Evolutionary conservation across 768 basidiomycete genomes (phyloP).

Genomic region (Chiua virens): DNA sequence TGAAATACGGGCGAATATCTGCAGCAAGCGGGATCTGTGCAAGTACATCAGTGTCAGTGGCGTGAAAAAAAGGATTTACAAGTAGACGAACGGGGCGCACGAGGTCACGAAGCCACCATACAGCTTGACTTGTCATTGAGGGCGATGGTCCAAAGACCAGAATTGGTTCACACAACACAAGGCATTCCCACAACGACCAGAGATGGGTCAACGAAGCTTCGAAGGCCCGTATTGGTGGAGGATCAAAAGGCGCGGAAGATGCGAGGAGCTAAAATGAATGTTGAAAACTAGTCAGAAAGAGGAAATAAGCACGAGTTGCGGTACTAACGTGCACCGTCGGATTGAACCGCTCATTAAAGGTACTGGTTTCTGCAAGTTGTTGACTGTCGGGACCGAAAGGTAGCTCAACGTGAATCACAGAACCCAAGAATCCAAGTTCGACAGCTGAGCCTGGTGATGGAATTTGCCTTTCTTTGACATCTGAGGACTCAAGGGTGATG

Average conservation of each 20-base stretch:
- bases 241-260: constrained; percentile 55
- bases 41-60: neutral
- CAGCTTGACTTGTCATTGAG: constrained; percentile 77
- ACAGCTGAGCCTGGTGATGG: constrained; percentile 58
- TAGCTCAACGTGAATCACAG: constrained; percentile 69
- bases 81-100: constrained; percentile 65
- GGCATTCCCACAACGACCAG: constrained; percentile 93
- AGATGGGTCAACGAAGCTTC: constrained; percentile 64
- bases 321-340: constrained; percentile 48
- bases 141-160: constrained; percentile 81
- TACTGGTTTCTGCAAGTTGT: constrained; percentile 59
- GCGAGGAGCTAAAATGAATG: constrained; percentile 59
- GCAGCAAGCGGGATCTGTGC: constrained; percentile 75
- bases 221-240: constrained; percentile 59
- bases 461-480: constrained; percentile 73
- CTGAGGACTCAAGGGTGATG: constrained; percentile 4
- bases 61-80: neutral
- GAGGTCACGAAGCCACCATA: constrained; percentile 92
- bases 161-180: constrained; percentile 88
- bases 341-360: constrained; percentile 53
- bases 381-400: constrained; percentile 70
- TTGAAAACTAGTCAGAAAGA: neutral
- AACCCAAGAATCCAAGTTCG: constrained; percentile 84
- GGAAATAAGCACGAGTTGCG: no score
- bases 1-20: constrained; percentile 93